Evolutionary conservation across 306 rosid genomes (phyloP).

Genomic region (Lablab purpureus): DNA sequence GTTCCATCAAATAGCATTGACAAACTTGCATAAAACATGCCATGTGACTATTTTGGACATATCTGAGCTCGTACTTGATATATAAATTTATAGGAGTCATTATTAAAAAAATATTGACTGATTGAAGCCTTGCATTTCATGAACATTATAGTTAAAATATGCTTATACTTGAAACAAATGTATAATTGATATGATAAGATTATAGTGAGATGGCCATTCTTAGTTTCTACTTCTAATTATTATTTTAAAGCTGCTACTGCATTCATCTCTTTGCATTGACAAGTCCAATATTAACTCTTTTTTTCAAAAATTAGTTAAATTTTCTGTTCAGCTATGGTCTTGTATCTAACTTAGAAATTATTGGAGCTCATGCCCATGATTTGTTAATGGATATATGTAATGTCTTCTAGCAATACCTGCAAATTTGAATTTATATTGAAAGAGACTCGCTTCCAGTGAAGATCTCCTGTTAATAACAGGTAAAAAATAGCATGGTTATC

Average conservation of each 20-base stretch:
- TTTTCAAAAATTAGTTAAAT: slow-evolving; percentile 13
- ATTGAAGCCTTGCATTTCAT: neutral
- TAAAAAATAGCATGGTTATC: slow-evolving; percentile 35
- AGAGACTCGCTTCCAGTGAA: slow-evolving; percentile 97
- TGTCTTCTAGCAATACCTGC: slow-evolving; percentile 66
- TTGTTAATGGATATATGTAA: slow-evolving; percentile 23
- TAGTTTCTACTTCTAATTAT: slow-evolving; percentile 24
- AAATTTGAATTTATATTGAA: slow-evolving; percentile 77
- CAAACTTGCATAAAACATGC: neutral
- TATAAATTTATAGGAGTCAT: neutral
- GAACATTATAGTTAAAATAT: neutral
- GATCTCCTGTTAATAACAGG: slow-evolving; percentile 71
- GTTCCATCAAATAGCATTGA: neutral
- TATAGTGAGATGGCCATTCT: neutral
- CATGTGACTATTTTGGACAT: neutral
- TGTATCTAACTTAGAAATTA: slow-evolving; percentile 26
- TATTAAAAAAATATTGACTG: neutral
- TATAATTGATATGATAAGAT: neutral
- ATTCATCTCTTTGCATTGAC: slow-evolving; percentile 2
- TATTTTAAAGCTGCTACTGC: neutral
- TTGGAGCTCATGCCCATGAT: slow-evolving; percentile 28
- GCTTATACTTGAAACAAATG: neutral
- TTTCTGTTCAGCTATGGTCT: neutral
- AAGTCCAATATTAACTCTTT: neutral
- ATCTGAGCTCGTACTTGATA: neutral